These are phyloP conservation scores for Selaginella moellendorffii DNA, from an alignment of 75 land plant species.

Conservation along the genomic window DNA sequence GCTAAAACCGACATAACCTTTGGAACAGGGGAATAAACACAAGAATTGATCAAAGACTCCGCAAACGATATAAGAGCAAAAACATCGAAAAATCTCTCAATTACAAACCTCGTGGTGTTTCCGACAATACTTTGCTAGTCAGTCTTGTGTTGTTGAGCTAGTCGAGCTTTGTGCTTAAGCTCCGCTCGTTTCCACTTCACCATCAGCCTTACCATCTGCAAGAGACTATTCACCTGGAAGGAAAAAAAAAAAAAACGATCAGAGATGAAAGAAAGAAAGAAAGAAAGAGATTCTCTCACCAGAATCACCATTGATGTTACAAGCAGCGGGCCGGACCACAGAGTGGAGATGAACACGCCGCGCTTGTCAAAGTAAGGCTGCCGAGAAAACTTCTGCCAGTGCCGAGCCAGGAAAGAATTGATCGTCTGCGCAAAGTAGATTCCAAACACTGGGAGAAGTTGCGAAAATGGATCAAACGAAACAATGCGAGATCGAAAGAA, in stretches of 20 bases:
- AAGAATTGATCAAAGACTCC: not conserved
- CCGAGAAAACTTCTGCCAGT: constrained; percentile 61
- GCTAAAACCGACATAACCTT: too few relatives aligned
- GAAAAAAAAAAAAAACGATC: not conserved
- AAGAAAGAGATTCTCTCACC: constrained; percentile 27
- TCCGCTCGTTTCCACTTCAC: constrained; percentile 84
- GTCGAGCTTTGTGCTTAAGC: constrained; percentile 58
- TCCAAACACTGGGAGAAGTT: constrained; percentile 41
- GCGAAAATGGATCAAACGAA: too few relatives aligned
- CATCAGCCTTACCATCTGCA: constrained; percentile 40
- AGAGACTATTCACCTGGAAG: constrained; percentile 53
- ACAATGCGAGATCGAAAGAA: too few relatives aligned
- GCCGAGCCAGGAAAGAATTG: constrained; percentile 34
- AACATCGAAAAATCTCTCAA: too few relatives aligned
- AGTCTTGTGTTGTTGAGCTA: constrained; percentile 32
- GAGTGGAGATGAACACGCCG: constrained; percentile 64
- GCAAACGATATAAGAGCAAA: not conserved
- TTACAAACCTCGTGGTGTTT: too few relatives aligned
- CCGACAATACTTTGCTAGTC: too few relatives aligned
- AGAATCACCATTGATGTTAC: constrained; percentile 47
- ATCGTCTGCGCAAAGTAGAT: constrained; percentile 66
- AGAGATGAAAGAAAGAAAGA: not conserved
- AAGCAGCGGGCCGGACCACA: constrained; percentile 90
- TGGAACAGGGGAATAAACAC: too few relatives aligned
- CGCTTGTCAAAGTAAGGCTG: constrained; percentile 77